Evolutionary conservation across 139 green algal genomes (phyloP), one percentile per base, ranked within the genome.

Genomic region (Cymbomonas tetramitiformis): DNA sequence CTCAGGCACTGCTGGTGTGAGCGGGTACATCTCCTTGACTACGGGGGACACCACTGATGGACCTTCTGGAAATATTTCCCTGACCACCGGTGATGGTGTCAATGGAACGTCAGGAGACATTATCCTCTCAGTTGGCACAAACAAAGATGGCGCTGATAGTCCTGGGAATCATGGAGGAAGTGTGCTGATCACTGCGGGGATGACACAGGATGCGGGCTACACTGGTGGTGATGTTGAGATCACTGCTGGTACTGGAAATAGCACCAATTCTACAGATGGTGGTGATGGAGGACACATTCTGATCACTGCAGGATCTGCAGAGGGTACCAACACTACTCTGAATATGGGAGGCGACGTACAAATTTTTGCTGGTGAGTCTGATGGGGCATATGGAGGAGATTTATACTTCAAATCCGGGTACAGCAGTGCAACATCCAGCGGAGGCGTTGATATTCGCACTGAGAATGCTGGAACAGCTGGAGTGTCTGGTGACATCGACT

Each of bases 111-210:
- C 49, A 29, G 49, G 49, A 18, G 51, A 51, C 26, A 51, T 29
- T 29, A 51, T 51, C 18, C 49, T 15, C 9, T 25, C 26, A 15
- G 15, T 9, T 51, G 49, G 49, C 10, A 29, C 26, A 15, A 34
- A 61, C 29, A 61, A 52, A 7, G 30, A 21, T 6, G 15, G 48
- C 7, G 12, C n/a, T 21, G 32, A 26, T 12, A 34, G 52, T 34
- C 15, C 15, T 25, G 52, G 52, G 31, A 8, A 23, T 21, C 36
- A 61, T 30, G 52, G 52, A 24, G 52, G 52, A 56, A 34, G 25
- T 6, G 31, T 61, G 6, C 31, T 47, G n/a, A 24, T 24, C n/a
- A 9, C 15, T 24, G 44, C 44, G 15, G 44, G 44, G n/a, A 52
- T n/a, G 44, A 52, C 44, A 15, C 15, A 21, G 12, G 36, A 49